These are phyloP conservation scores for Aspergillus piperis DNA, from an alignment of 2,329 filamentous ascomycete genomes.

Conservation along the genomic window DNA sequence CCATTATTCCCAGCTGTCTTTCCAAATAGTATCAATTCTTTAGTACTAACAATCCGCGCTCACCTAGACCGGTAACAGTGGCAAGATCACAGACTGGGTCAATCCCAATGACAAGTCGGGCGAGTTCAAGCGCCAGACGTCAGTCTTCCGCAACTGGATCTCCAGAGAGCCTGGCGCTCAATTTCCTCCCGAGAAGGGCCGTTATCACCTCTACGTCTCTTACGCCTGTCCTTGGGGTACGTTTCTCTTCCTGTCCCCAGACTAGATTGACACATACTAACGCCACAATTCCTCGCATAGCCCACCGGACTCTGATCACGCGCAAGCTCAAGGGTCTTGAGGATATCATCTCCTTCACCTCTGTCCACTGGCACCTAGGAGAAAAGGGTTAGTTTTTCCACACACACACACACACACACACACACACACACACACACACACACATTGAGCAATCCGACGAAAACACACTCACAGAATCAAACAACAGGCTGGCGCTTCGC, in stretches of 20 bases:
- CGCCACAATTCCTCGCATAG: conserved; percentile 43
- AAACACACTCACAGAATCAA: background rate
- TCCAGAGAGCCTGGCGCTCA: conserved; percentile 69
- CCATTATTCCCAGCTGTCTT: background rate
- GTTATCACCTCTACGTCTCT: conserved; percentile 93
- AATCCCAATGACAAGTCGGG: conserved; percentile 73
- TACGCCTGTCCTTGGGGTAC: conserved; percentile 88
- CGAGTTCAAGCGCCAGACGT: conserved; percentile 88
- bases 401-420: background rate
- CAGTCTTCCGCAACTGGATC: conserved; percentile 79
- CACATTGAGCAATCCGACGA: background rate
- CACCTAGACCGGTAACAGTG: conserved; percentile 29
- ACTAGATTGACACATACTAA: too few species aligned
- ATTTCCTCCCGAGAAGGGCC: conserved; percentile 81
- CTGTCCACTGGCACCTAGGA: conserved; percentile 90
- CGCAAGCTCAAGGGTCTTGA: conserved; percentile 90
- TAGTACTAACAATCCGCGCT: background rate
- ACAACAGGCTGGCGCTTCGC: conserved; percentile 77
- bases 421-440: conserved; percentile 7
- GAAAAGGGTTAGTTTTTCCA: conserved; percentile 57
- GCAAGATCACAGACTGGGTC: conserved; percentile 81
- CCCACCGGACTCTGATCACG: conserved; percentile 82
- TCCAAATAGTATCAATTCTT: background rate
- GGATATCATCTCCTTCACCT: conserved; percentile 73
- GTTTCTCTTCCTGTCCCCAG: too few species aligned